These are phyloP conservation scores for Acacia pycnantha DNA, from an alignment of 331 rosid genomes.

Conservation along the genomic window DNA sequence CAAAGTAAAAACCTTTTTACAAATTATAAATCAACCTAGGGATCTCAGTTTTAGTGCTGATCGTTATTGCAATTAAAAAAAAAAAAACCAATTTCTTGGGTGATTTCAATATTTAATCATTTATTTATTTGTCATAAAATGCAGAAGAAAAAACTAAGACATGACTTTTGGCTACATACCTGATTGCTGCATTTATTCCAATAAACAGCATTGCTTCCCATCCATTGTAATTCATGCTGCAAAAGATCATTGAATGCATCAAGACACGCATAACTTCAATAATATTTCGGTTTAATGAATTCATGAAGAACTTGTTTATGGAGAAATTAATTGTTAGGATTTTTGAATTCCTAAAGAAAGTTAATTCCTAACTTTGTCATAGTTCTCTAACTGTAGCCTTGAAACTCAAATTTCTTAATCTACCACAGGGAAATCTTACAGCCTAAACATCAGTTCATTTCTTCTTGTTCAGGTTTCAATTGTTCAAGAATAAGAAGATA, in stretches of 20 bases:
- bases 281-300: not conserved
- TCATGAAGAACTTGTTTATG: not conserved
- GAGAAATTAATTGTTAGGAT: not conserved
- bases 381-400: not conserved
- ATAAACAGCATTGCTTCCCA: slow-evolving; percentile 80
- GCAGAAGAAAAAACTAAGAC: not conserved
- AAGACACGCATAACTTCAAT: slow-evolving; percentile 1
- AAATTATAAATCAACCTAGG: not conserved
- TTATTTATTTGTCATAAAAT: slow-evolving; percentile 8
- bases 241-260: slow-evolving; percentile 17
- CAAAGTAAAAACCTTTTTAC: too few relatives aligned
- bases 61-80: not conserved
- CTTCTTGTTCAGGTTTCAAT: not conserved
- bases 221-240: slow-evolving; percentile 52
- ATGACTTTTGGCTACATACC: slow-evolving; percentile 44
- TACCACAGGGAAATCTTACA: not conserved
- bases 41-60: not conserved
- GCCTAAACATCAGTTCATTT: not conserved
- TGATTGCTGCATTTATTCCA: slow-evolving; percentile 88
- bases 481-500: not conserved
- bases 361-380: not conserved
- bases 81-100: not conserved
- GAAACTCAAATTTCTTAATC: not conserved
- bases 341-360: not conserved
- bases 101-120: not conserved